Evolutionary conservation across 345 rosid genomes (phyloP), one percentile per base, ranked within the genome.

Genomic region (Balakata baccata): DNA sequence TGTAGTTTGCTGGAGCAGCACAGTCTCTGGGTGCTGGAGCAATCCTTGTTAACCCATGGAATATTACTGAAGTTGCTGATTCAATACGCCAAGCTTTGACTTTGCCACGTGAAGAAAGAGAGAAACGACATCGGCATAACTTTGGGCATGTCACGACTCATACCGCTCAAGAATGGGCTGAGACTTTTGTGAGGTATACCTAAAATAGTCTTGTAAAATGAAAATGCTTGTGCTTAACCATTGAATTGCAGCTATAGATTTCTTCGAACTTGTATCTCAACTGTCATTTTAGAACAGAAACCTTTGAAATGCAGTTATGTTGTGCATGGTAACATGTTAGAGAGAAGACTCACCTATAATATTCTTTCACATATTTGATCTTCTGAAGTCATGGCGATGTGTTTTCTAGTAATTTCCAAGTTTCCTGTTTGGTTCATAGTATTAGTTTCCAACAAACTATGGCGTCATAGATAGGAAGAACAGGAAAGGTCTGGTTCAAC

Each of bases 91-190:
- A 87, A 74, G 99, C 99, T 50, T 58, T 96, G 75, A 79, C 87
- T 38, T 93, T 96, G 99, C 52, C 86, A 46, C 77, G 94, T 57
- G 91, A 96, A 74, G 92, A 90, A 72, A 87, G 99, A 81, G 98
- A 93, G 85, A 93, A 91, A 80, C 87, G 99, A 67, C 98, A 96
- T 84, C 68, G 51, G 16, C 97, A 90, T 78, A 96, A 91, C 68
- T 96, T 85, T 81, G 18, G 2, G 12, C 99, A 96, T 72, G 97
- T 96, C 60, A 88, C 86, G 43, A 85, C 76, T 68, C 99, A 96
- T 72, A 96, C 98, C 43, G 96, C 99, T 72, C 99, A 93, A 82
- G 94, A 93, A 84, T 96, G 99, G 99, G 99, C 99, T 18, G 99
- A 93, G 85, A 93, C 90, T 50, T 96, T 96, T 78, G 99, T 96